These are phyloP conservation scores for Pittosporum tobira DNA, from an alignment of 129 eudicot genomes.

Conservation along the genomic window DNA sequence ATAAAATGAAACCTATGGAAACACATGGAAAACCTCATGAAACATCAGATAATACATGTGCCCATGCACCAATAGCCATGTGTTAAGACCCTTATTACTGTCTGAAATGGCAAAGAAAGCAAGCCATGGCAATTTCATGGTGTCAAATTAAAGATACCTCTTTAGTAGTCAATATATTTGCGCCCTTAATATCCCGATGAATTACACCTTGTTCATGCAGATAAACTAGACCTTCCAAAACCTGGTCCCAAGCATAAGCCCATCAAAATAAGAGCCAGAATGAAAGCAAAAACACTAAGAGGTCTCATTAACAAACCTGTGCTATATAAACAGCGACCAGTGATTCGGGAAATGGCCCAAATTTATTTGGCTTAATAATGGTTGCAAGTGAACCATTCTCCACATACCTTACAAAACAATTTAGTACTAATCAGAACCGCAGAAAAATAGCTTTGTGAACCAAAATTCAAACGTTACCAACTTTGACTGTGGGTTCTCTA, in stretches of 20 bases:
- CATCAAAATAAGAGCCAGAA: background rate
- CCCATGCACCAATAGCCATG: background rate
- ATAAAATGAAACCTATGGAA: background rate
- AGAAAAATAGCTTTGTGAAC: background rate
- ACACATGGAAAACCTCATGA: background rate
- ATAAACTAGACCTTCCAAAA: constrained; percentile 92
- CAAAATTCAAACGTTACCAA: background rate
- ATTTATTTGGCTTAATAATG: constrained; percentile 55
- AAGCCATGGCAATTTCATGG: too few species aligned
- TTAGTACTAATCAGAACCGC: background rate
- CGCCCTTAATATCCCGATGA: constrained; percentile 97
- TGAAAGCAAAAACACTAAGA: background rate
- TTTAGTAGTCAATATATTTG: constrained; percentile 87
- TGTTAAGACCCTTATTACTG: too few species aligned
- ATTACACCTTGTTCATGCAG: constrained; percentile 95
- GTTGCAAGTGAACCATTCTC: constrained; percentile 66
- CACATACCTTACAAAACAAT: constrained; percentile 31
- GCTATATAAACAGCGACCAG: constrained; percentile 56
- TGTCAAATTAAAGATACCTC: too few species aligned
- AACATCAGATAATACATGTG: background rate
- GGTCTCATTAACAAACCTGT: constrained; percentile 31
- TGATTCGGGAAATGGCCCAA: constrained; percentile 65
- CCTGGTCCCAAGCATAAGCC: constrained; percentile 27
- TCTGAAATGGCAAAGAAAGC: background rate
- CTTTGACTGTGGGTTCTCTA: background rate